These are phyloP conservation scores for Podospora bellae-mahoneyi DNA, from an alignment of 495 filamentous ascomycete species.

Conservation along the genomic window DNA sequence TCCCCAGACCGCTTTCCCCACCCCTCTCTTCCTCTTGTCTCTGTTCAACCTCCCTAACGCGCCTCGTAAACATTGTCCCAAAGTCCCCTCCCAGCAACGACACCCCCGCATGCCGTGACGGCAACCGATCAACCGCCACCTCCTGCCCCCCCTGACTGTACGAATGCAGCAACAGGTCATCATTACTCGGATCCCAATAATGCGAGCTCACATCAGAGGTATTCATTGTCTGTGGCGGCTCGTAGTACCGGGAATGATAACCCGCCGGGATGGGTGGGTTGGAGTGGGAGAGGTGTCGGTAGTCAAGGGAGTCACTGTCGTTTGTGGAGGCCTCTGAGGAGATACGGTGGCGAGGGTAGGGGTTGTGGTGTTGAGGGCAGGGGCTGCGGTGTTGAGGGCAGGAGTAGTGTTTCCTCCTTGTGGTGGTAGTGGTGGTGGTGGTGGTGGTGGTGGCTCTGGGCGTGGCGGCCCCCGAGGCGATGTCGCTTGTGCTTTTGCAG, in stretches of 20 bases:
- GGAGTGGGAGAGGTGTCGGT: not conserved
- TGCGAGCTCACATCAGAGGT: not conserved
- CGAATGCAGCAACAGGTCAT: not conserved
- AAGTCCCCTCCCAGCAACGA: constrained; percentile 6
- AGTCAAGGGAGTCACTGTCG: not conserved
- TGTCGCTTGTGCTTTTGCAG: not conserved
- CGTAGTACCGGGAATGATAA: not conserved
- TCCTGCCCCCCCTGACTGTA: not conserved
- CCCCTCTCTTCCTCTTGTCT: not conserved
- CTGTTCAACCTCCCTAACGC: constrained; percentile 3
- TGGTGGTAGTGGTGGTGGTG: not conserved
- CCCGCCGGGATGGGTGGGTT: not conserved
- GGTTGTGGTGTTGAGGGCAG: not conserved
- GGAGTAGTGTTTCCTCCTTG: not conserved
- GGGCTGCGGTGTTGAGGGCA: not conserved
- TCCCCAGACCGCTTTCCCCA: not conserved
- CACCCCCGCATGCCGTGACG: not conserved
- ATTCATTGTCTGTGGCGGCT: not conserved
- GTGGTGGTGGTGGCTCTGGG: not conserved
- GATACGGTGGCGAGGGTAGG: not conserved
- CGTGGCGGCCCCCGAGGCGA: not conserved
- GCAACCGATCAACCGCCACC: not conserved
- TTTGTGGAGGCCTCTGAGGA: not conserved
- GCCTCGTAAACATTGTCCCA: not conserved
- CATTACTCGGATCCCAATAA: constrained; percentile 1